Evolutionary conservation across 768 basidiomycete species (phyloP).

Genomic region (Austroboletus festivus): DNA sequence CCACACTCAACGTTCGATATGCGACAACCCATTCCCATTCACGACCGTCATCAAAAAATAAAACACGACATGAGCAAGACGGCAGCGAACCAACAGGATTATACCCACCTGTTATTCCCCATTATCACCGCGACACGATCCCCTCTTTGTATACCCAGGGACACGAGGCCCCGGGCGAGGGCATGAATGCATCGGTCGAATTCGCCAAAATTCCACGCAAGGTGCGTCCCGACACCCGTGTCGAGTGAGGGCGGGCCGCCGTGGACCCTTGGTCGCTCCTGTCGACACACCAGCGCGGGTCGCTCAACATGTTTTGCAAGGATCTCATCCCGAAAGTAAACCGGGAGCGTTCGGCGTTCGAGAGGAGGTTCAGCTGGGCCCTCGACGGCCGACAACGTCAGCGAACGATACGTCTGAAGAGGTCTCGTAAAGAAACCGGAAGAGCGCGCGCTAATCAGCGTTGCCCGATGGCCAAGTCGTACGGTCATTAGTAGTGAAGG

Average conservation of each 20-base stretch:
- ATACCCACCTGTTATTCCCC: conserved; percentile 75
- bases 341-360: conserved; percentile 50
- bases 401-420: conserved; percentile 16
- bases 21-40: no score
- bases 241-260: conserved; percentile 59
- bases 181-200: conserved; percentile 65
- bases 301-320: conserved; percentile 45
- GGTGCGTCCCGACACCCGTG: conserved; percentile 43
- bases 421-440: conserved; percentile 5
- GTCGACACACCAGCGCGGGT: conserved; percentile 63
- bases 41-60: neutral
- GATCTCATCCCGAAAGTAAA: conserved; percentile 60
- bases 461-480: neutral
- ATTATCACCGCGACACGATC: conserved; percentile 78
- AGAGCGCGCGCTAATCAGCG: neutral
- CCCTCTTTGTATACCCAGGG: conserved; percentile 68
- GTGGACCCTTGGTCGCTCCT: conserved; percentile 55
- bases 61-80: neutral
- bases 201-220: conserved; percentile 74
- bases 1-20: neutral
- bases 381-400: conserved; percentile 52
- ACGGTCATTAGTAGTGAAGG: no score
- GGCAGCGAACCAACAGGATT: neutral
- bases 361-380: conserved; percentile 58
- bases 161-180: conserved; percentile 65